These are phyloP conservation scores for Cyclotella baltica DNA, from an alignment of 108 stramenopile genomes.

Conservation along the genomic window DNA sequence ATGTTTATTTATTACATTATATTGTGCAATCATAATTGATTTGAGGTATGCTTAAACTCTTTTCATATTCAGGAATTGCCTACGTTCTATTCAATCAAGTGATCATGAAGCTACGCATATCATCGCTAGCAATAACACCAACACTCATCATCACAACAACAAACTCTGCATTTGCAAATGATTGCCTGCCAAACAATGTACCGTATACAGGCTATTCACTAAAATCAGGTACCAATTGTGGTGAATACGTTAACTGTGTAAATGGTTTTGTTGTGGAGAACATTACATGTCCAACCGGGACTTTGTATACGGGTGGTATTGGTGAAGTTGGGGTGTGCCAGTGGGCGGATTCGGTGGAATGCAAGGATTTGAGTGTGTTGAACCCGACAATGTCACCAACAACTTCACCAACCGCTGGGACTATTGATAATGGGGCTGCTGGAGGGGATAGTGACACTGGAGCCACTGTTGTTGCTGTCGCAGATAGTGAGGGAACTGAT, in stretches of 20 bases:
- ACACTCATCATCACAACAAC: not conserved
- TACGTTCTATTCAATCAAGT: too few relatives aligned
- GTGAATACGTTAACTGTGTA: constrained; percentile 1
- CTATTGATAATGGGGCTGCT: too few relatives aligned
- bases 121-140: too few relatives aligned
- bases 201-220: constrained; percentile 15
- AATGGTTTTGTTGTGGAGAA: not conserved
- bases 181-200: not conserved
- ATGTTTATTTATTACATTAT: too few relatives aligned
- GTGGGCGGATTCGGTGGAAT: not conserved
- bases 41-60: too few relatives aligned
- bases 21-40: too few relatives aligned
- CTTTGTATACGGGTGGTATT: constrained; percentile 2
- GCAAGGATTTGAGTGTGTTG: not conserved
- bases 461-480: too few relatives aligned
- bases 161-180: not conserved
- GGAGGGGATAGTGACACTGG: too few relatives aligned
- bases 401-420: too few relatives aligned
- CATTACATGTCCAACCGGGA: not conserved
- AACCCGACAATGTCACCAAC: not conserved
- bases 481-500: too few relatives aligned
- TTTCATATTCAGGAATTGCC: too few relatives aligned
- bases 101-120: too few relatives aligned
- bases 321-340: not conserved
- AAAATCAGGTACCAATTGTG: constrained; percentile 3